Evolutionary conservation across 306 rosid species (phyloP).

Genomic region (Albizia julibrissin): DNA sequence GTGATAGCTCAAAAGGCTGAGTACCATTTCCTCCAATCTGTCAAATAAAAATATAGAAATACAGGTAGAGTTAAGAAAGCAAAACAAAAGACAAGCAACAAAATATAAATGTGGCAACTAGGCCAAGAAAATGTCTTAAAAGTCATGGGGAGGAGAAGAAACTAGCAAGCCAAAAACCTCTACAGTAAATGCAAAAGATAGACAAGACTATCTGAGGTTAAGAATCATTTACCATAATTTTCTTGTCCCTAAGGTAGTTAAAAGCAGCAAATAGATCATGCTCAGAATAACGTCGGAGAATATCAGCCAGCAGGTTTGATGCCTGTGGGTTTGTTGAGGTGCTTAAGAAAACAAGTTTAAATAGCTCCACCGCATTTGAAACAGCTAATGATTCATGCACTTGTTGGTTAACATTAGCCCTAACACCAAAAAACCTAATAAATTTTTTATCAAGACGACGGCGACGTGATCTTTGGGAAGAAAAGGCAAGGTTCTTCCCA

Average conservation of each 20-base stretch:
- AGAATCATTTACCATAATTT: conserved; percentile 66
- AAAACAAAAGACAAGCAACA: background rate
- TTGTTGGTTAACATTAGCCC: conserved; percentile 55
- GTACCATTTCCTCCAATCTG: conserved; percentile 75
- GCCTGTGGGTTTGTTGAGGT: conserved; percentile 66
- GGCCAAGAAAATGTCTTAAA: background rate
- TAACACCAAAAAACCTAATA: conserved; percentile 55
- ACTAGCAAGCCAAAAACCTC: conserved; percentile 9
- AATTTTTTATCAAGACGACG: conserved; percentile 61
- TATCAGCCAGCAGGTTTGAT: conserved; percentile 72
- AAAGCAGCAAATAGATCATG: conserved; percentile 95
- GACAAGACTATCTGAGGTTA: conserved; percentile 15
- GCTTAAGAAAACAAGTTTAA: conserved; percentile 92
- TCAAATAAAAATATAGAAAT: conserved; percentile 33
- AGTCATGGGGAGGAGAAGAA: background rate
- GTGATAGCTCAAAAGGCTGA: conserved; percentile 80
- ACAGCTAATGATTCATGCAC: conserved; percentile 82
- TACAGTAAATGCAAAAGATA: background rate
- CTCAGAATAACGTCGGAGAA: conserved; percentile 87
- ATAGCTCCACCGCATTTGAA: conserved; percentile 93
- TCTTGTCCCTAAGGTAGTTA: conserved; percentile 84
- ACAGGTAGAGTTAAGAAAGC: conserved; percentile 30
- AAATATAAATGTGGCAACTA: background rate
- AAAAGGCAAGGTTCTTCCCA: conserved; percentile 39
- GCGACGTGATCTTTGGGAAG: conserved; percentile 48